Conservation (phyloP, 1,284 basidiomycete species). For the Cryptococcus floricola region DNA sequence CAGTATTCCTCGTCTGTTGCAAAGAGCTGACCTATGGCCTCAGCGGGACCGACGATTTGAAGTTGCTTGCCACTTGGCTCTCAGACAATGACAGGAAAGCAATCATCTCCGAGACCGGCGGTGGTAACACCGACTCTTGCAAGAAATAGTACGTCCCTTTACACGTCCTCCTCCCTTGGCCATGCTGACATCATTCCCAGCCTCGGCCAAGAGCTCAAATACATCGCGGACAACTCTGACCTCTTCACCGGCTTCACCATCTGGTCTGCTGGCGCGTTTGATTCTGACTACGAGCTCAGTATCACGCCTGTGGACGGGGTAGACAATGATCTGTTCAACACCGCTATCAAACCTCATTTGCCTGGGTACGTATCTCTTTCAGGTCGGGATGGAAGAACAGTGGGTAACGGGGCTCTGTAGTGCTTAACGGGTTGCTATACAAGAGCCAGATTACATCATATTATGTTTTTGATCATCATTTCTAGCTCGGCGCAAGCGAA, state of each 20-base stretch:
- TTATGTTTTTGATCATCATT: too few relatives aligned
- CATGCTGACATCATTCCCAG: background rate
- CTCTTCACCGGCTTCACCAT: conserved; percentile 55
- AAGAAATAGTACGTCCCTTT: conserved; percentile 14
- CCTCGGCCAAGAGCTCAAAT: conserved; percentile 53
- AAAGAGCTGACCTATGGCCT: conserved; percentile 16
- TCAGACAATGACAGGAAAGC: conserved; percentile 56
- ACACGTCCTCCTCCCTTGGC: background rate
- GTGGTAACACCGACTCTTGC: conserved; percentile 51
- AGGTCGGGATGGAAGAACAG: too few relatives aligned
- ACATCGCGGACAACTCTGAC: conserved; percentile 53
- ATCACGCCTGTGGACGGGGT: conserved; percentile 27
- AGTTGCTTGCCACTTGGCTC: conserved; percentile 54
- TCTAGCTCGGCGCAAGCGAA: too few relatives aligned
- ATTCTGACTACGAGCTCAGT: conserved; percentile 27
- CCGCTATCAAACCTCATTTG: conserved; percentile 35
- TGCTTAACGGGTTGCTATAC: too few relatives aligned
- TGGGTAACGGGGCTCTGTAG: too few relatives aligned
- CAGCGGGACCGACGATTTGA: conserved; percentile 55
- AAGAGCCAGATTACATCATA: too few relatives aligned
- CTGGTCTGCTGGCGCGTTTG: conserved; percentile 50
- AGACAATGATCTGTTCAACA: conserved; percentile 30
- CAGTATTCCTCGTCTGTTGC: too few relatives aligned
- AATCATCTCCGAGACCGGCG: conserved; percentile 59
- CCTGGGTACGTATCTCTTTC: conserved; percentile 15